Evolutionary conservation across 2,329 filamentous ascomycete species (phyloP), one percentile per base, ranked within the genome.

Genomic region (Microdochium bolleyi): DNA sequence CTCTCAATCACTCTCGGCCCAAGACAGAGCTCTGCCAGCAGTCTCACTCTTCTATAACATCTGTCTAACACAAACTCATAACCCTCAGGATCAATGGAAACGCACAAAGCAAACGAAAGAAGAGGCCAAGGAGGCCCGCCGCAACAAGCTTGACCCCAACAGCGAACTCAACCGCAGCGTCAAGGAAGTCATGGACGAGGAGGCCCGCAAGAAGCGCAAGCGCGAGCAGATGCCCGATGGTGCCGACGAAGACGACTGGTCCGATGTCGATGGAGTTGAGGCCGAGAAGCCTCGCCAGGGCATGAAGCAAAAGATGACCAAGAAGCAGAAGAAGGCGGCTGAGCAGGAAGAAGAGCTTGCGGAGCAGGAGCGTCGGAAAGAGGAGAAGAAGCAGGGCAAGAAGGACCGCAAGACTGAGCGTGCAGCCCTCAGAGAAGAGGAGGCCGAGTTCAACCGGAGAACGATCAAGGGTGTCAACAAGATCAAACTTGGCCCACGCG

Each of bases 51-150:
- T 46, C 44, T 51, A 51, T 52, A 44, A 32, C 50, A 37, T 54
- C 30, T 51, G 50, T 61, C 63, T 51, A 60, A 56, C 44, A 19
- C 22, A 3, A n/a, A 30, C 9, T 11, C 21, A 24, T 38, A 21
- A 52, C 50, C 59, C 46, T 56, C 64, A 95, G 90, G 88, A 94
- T 63, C 90, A 96, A 85, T 95, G 91, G 90, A 84, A 85, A 68
- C 87, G 87, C 66, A 95, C 94, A 73, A 97, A 97, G 76, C 92
- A 97, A 73, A 92, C 90, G 50, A 96, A 95, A 68, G 88, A 90
- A 69, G 82, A 96, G 70, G 89, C 89, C 55, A 83, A 84, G 56
- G 85, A 87, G 60, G 88, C 90, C 53, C 91, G 91, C 73, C 82
- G 86, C 65, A 89, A 88, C 55, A 97, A 96, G 73, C 80, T 97